phyloP scores from a whole-genome alignment of 441 rosid species.

The Syzygium syzygioides region DNA sequence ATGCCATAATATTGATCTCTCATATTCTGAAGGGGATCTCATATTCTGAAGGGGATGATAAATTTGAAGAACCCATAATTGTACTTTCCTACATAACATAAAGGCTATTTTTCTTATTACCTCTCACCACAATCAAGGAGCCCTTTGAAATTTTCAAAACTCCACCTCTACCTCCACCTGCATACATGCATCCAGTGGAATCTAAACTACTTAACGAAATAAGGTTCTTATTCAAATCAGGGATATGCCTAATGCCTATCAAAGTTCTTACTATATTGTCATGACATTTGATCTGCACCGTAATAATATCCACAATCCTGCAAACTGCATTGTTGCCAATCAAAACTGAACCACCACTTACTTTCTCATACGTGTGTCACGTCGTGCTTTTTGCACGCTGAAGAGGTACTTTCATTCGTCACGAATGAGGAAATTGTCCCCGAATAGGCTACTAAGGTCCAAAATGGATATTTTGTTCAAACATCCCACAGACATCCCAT shows the following conservation, averaged over 20 bases:
- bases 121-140: neutral
- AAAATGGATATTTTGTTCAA: no score
- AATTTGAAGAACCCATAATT: neutral
- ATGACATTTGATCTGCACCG: fast-evolving
- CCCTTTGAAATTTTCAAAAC: neutral
- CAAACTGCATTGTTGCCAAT: neutral
- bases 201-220: no score
- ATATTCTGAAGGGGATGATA: neutral
- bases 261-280: neutral
- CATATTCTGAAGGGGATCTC: neutral
- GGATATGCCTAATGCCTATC: no score
- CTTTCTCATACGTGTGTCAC: no score
- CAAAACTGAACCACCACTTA: neutral
- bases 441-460: no score
- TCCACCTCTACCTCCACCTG: no score
- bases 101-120: neutral
- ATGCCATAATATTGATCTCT: neutral
- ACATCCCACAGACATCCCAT: no score
- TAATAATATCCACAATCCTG: fast-evolving
- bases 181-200: neutral
- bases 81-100: no score
- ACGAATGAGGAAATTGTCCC: no score
- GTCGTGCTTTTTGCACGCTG: no score
- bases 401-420: no score
- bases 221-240: no score